Percentiles rank a stretch among this genome's conserved stretches.
phyloP scores from a whole-genome alignment of 2,329 filamentous ascomycete genomes.

The Aaosphaeria pasadenensis region DNA sequence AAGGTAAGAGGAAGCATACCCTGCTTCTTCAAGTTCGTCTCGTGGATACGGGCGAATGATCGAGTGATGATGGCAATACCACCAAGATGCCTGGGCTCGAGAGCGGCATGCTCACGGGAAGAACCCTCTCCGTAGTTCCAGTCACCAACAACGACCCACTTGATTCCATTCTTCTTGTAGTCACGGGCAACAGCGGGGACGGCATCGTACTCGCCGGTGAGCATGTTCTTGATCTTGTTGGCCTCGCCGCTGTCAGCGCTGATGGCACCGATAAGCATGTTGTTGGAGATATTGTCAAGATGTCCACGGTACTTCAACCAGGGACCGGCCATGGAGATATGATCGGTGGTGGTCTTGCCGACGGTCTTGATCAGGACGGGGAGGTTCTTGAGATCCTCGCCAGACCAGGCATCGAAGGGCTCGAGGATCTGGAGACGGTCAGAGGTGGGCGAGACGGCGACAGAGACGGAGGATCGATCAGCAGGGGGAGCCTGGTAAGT shows the following conservation, averaged over 20 bases:
- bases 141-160: conserved; percentile 97
- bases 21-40: conserved; percentile 99
- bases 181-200: conserved; percentile 94
- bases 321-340: conserved; percentile 95
- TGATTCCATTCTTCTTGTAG: conserved; percentile 96
- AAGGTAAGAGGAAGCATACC: conserved; percentile 99
- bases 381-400: conserved; percentile 79
- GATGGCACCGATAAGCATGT: conserved; percentile 97
- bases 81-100: conserved; percentile 95
- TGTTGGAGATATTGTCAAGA: conserved; percentile 99
- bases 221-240: conserved; percentile 94
- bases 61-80: conserved; percentile 95
- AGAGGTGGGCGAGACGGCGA: conserved; percentile 82
- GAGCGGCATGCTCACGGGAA: conserved; percentile 96
- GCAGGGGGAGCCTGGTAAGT: conserved; percentile 94
- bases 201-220: conserved; percentile 77
- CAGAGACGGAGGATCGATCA: conserved; percentile 69
- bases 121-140: conserved; percentile 99
- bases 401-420: conserved; percentile 86
- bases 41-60: conserved; percentile 98
- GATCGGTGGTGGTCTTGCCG: conserved; percentile 96
- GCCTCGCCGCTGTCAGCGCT: conserved; percentile 95
- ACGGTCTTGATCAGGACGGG: conserved; percentile 95
- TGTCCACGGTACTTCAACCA: conserved; percentile 99
- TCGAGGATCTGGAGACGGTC: conserved; percentile 91